Conservation (phyloP, 768 basidiomycete genomes). For the Udeniomyces megalosporus region DNA sequence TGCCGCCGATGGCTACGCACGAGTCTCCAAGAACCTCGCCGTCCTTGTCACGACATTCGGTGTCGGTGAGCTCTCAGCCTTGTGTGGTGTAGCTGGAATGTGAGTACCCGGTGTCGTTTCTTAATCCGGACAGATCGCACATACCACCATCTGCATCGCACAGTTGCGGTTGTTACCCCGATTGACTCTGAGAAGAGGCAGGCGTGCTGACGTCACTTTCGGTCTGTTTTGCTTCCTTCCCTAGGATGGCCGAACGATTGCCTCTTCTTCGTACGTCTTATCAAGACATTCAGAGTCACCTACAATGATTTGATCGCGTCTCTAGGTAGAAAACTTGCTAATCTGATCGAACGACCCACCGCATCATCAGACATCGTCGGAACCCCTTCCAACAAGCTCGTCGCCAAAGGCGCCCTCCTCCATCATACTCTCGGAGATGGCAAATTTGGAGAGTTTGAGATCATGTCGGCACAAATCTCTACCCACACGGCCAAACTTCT, state of each 20-base stretch:
- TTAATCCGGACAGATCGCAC: too few species aligned
- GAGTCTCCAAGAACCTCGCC: slow-evolving; percentile 48
- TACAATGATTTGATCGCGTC: too few species aligned
- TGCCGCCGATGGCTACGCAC: slow-evolving; percentile 83
- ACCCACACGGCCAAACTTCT: slow-evolving; percentile 47
- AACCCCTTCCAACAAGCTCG: slow-evolving; percentile 52
- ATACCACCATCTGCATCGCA: too few species aligned
- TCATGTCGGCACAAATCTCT: slow-evolving; percentile 60
- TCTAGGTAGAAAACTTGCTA: too few species aligned
- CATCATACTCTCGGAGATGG: slow-evolving; percentile 12
- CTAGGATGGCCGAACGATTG: slow-evolving; percentile 60
- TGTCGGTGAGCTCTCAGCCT: slow-evolving; percentile 81
- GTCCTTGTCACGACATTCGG: slow-evolving; percentile 71
- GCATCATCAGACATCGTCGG: too few species aligned
- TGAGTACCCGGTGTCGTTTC: too few species aligned
- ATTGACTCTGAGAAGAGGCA: too few species aligned
- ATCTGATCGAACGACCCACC: too few species aligned
- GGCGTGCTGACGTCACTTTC: too few species aligned
- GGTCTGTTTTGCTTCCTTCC: neutral
- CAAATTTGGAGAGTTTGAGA: slow-evolving; percentile 55
- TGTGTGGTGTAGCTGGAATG: slow-evolving; percentile 34
- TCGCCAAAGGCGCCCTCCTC: too few species aligned
- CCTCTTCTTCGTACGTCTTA: slow-evolving; percentile 78
- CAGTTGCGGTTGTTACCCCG: too few species aligned
- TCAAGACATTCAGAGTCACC: too few species aligned